phyloP scores from a whole-genome alignment of 176 grass and related monocot species.

The Tillandsia fasciculata region DNA sequence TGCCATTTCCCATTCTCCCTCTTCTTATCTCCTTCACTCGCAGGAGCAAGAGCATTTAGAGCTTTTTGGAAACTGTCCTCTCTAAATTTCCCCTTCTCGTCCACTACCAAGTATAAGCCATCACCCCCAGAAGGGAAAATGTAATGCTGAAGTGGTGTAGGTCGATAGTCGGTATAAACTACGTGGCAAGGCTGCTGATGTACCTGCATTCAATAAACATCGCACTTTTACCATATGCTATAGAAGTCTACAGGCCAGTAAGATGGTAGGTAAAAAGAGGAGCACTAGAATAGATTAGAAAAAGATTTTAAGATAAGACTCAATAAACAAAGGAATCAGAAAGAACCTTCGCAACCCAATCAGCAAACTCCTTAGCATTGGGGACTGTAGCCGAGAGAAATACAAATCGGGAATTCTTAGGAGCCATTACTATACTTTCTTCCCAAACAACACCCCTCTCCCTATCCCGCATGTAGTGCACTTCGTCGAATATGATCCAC shows the following conservation, averaged over 20 bases:
- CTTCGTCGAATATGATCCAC: conserved; percentile 96
- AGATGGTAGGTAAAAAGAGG: too few relatives aligned
- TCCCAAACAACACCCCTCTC: conserved; percentile 98
- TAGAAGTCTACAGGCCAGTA: too few relatives aligned
- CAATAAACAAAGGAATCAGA: not conserved
- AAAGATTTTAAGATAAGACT: conserved; percentile 6
- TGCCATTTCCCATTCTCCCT: conserved; percentile 65
- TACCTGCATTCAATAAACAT: conserved; percentile 52
- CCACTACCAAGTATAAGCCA: conserved; percentile 86
- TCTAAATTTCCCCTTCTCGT: conserved; percentile 94
- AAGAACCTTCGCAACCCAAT: conserved; percentile 93
- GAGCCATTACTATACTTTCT: conserved; percentile 97
- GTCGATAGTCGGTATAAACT: conserved; percentile 92
- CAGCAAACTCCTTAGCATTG: conserved; percentile 92
- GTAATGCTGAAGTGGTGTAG: conserved; percentile 94
- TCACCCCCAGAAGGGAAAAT: conserved; percentile 90
- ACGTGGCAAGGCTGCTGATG: conserved; percentile 97
- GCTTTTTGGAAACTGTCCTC: conserved; percentile 97
- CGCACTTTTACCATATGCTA: too few relatives aligned
- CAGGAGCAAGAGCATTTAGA: conserved; percentile 78
- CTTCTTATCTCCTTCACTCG: conserved; percentile 41
- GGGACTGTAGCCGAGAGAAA: conserved; percentile 95
- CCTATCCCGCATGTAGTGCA: conserved; percentile 97
- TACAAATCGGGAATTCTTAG: conserved; percentile 83
- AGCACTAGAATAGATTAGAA: not conserved